Conservation (phyloP, 176 grass and related monocot genomes). For the Chrysopogon serrulatus region DNA sequence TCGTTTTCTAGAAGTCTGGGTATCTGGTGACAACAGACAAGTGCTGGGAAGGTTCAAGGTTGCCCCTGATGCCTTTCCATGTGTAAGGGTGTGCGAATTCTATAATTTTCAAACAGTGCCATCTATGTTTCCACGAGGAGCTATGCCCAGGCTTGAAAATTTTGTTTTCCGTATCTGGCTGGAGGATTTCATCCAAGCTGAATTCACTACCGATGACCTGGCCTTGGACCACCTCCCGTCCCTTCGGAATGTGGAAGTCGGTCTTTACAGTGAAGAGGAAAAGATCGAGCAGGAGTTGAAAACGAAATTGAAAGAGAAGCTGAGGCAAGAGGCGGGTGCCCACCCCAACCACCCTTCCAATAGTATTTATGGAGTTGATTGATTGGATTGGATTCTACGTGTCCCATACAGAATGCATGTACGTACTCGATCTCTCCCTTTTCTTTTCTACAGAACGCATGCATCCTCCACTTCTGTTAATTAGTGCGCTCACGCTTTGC, state of each 20-base stretch:
- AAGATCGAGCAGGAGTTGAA: no score
- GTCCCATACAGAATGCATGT: no score
- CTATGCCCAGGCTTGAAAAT: neutral
- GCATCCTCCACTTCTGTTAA: no score
- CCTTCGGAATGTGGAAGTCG: neutral
- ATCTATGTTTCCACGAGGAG: neutral
- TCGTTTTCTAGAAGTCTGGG: accelerated
- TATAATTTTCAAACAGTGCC: neutral
- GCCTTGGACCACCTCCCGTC: neutral
- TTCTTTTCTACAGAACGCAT: no score
- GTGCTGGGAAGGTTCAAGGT: neutral
- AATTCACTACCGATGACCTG: neutral
- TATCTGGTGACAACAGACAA: no score
- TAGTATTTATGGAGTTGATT: no score
- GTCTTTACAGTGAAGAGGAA: accelerated
- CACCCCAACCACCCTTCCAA: no score
- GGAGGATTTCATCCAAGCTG: accelerated
- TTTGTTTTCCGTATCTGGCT: accelerated
- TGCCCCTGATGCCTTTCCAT: neutral
- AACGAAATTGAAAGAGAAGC: no score
- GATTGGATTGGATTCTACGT: no score
- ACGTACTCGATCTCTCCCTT: no score
- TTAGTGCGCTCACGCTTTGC: no score
- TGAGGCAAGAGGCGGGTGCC: no score
- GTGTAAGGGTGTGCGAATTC: neutral